Evolutionary conservation across 2,329 filamentous ascomycete genomes (phyloP), one percentile per base, ranked within the genome.

Genomic region (Neofusicoccum parvum): DNA sequence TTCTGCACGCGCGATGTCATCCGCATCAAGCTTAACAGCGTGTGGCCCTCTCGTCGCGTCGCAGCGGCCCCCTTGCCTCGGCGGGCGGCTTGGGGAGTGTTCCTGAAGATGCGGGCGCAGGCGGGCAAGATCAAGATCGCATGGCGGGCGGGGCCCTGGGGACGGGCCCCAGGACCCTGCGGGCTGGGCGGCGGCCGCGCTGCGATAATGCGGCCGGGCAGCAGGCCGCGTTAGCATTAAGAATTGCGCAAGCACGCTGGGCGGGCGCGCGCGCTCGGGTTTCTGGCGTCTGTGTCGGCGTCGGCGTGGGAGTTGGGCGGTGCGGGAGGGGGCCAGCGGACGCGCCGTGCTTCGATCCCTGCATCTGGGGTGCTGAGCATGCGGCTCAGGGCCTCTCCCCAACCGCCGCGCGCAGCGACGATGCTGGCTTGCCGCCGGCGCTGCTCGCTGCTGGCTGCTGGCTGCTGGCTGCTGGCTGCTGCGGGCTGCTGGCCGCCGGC

Each of bases 1-100:
- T 54, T 60, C 56, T 60, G 56, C 56, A 60, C 39, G 53, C 53
- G 23, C 54, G 15, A 48, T 60, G 45, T 60, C 58, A 50, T 39
- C 56, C 9, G 59, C 45, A 37, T 49, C 59, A 62, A 63, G 46
- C 60, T 50, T 54, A 51, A 46, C 60, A 53, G 32, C 20, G 5
- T 10, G 36, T 10, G 12, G 36, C 11, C 37, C 41, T 43, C 10
- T 49, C 17, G 45, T 34, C 10, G 51, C 51, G 51, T 56, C 53
- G 23, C 53, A 37, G 56, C 41, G 56, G 56, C 41, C 56, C 54
- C 56, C 56, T 60, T 60, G 56, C 56, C n/a, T 46, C 15, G 27
- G 27, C 27, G 27, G 27, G 27, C 27, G 27, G 27, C 23, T 14
- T 36, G 39, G 23, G 41, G 41, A 20, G 54, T 11, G 56, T 60